Evolutionary conservation across 1,284 basidiomycete genomes (phyloP), one percentile per base, ranked within the genome.

Genomic region (Vanrija sp.): DNA sequence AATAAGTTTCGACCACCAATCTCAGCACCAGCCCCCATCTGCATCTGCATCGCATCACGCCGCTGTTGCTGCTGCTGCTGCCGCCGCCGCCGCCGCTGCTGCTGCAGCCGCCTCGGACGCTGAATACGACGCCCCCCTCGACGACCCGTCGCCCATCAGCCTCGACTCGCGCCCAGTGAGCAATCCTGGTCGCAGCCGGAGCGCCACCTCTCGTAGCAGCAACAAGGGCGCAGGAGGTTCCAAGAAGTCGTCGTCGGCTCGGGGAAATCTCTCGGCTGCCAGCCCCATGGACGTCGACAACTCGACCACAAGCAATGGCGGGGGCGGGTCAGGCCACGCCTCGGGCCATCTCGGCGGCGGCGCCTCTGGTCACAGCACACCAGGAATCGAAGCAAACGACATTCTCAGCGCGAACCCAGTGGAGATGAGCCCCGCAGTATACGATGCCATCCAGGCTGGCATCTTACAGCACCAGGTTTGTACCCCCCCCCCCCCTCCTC

Each of bases 401-500:
- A 28, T 43, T 29, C 43, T 51, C 49, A 46, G 52, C 42, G 50
- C 52, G 46, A 43, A 59, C n/a, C 18, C 26, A 5, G 25, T 40
- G 6, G 51, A 52, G 23, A 40, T 52, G 21, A 18, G 42, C 9
- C 34, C 46, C 25, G 53, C 55, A 4, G 47, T 55, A 2, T 61
- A 57, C 43, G 61, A 63, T 29, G 58, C 55, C 23, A 49, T 60
- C 38, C 61, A 63, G 52, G 61, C 61, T 1, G 58, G 61, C 16
- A 49, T 63, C 21, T 51, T 63, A 12, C 61, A 62, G 38, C 58
- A 57, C 19, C 61, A 63, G 55, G 61, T 63, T 45, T 5, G 58
- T 54, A 26, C 21, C n/a, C 21, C 21, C 21, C 21, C 21, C n/a
- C 21, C 21, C 21, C 21, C 21, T 23, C 21, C 21, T 23, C 21